Evolutionary conservation across 139 green algal genomes (phyloP).

Genomic region (Volvox africanus): DNA sequence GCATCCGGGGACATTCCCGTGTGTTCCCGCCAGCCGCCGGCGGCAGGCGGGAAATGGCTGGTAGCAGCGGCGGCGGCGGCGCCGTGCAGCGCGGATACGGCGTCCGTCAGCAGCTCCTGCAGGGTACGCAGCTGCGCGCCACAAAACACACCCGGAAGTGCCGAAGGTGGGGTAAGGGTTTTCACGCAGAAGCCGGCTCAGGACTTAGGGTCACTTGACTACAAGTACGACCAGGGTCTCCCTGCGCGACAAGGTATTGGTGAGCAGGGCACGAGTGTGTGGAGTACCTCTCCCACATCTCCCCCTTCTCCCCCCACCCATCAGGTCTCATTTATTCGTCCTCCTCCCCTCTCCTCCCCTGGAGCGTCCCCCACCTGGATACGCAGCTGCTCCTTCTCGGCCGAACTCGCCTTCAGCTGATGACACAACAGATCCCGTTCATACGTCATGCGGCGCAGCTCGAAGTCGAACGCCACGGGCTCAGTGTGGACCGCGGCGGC

Average conservation of each 20-base stretch:
- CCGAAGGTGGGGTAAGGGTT: too few species aligned
- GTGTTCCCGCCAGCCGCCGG: background rate
- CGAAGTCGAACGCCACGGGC: background rate
- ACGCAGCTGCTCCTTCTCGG: conserved; percentile 47
- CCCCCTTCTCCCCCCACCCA: too few species aligned
- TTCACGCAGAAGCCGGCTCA: too few species aligned
- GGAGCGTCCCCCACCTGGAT: background rate
- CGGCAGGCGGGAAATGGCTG: background rate
- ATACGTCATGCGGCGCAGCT: conserved; percentile 13
- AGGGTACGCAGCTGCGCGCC: conserved; percentile 9
- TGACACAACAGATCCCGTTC: conserved; percentile 42
- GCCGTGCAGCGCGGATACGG: background rate
- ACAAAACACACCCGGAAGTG: too few species aligned
- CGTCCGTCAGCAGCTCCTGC: conserved; percentile 10
- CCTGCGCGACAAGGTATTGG: too few species aligned
- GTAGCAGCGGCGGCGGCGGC: background rate
- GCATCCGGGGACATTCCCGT: too few species aligned
- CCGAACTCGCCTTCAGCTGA: conserved; percentile 37
- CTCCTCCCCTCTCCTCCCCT: background rate
- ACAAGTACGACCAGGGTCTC: too few species aligned
- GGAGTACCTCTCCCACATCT: background rate
- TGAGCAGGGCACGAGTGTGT: background rate
- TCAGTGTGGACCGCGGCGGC: background rate
- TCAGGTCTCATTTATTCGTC: too few species aligned
- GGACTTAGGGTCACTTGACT: too few species aligned